A percentile compares a stretch with the other conserved stretches of the same genome.
These are phyloP conservation scores for Rosa persica DNA, from an alignment of 306 rosid genomes.

Conservation along the genomic window DNA sequence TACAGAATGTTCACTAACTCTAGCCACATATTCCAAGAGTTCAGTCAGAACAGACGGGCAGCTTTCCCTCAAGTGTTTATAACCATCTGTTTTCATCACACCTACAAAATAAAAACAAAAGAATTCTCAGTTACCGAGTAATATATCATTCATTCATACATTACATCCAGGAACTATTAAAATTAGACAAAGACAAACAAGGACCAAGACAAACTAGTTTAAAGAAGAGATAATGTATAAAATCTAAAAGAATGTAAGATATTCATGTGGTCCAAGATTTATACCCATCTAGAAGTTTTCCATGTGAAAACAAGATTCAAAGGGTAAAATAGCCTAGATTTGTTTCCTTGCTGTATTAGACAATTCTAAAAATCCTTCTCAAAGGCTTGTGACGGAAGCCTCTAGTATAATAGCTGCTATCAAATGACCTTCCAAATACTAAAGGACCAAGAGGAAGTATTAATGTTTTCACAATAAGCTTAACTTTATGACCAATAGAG, in stretches of 20 bases:
- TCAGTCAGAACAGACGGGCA: slow-evolving; percentile 82
- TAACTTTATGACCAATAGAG: neutral
- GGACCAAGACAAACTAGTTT: neutral
- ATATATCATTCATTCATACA: neutral
- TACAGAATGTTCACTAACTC: slow-evolving; percentile 67
- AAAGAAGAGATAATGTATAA: neutral
- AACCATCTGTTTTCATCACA: slow-evolving; percentile 92
- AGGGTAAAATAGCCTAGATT: neutral
- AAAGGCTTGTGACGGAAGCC: neutral
- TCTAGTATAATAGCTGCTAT: neutral
- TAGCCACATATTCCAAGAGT: slow-evolving; percentile 83
- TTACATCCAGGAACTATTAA: neutral
- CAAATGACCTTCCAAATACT: neutral
- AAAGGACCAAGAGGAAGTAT: neutral
- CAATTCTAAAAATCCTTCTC: neutral
- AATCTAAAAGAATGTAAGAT: neutral
- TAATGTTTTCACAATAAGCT: neutral
- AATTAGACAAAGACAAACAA: neutral
- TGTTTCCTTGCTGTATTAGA: neutral
- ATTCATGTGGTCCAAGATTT: neutral
- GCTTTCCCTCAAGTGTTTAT: slow-evolving; percentile 83
- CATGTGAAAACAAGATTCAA: neutral
- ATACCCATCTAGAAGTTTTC: neutral
- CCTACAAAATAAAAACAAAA: slow-evolving; percentile 39
- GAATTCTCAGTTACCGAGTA: slow-evolving; percentile 8